Evolutionary conservation across 2,329 filamentous ascomycete species (phyloP).

Genomic region (Apiospora malaysiana): DNA sequence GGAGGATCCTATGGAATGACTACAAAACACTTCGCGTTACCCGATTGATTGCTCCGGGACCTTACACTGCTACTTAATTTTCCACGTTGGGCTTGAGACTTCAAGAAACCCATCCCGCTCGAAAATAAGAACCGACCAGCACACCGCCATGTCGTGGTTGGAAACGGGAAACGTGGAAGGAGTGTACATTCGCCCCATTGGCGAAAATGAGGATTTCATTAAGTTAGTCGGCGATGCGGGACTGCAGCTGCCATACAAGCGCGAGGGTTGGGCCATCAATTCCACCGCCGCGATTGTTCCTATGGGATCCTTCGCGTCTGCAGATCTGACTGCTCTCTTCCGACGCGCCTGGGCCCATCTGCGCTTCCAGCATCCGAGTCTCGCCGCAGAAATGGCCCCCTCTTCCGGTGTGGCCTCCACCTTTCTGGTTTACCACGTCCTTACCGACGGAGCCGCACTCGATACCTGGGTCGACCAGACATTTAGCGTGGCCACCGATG

Average conservation of each 20-base stretch:
- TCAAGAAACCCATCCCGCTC: background rate
- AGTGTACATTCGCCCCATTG: slow-evolving; percentile 19
- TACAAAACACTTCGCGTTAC: too few relatives aligned
- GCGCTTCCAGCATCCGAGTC: slow-evolving; percentile 32
- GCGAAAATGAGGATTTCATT: slow-evolving; percentile 37
- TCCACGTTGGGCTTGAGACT: background rate
- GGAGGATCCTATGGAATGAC: too few relatives aligned
- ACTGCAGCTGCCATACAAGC: slow-evolving; percentile 30
- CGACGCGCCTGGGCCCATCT: slow-evolving; percentile 29
- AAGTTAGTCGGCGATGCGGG: slow-evolving; percentile 38
- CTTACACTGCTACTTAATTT: background rate
- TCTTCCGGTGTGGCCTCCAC: slow-evolving; percentile 23
- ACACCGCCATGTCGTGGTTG: slow-evolving; percentile 24
- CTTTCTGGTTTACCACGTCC: slow-evolving; percentile 28
- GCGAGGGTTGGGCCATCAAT: slow-evolving; percentile 42
- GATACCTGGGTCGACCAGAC: slow-evolving; percentile 31
- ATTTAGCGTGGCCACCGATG: slow-evolving; percentile 27
- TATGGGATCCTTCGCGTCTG: slow-evolving; percentile 27
- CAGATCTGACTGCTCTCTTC: slow-evolving; percentile 29
- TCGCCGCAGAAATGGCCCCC: slow-evolving; percentile 28
- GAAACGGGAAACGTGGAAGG: slow-evolving; percentile 17
- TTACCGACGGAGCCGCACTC: slow-evolving; percentile 26
- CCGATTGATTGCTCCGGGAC: too few relatives aligned
- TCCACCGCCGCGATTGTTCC: slow-evolving; percentile 32
- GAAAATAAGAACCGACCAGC: background rate